Conservation (phyloP, 495 filamentous ascomycete species). For the Penicillium maclennaniae region DNA sequence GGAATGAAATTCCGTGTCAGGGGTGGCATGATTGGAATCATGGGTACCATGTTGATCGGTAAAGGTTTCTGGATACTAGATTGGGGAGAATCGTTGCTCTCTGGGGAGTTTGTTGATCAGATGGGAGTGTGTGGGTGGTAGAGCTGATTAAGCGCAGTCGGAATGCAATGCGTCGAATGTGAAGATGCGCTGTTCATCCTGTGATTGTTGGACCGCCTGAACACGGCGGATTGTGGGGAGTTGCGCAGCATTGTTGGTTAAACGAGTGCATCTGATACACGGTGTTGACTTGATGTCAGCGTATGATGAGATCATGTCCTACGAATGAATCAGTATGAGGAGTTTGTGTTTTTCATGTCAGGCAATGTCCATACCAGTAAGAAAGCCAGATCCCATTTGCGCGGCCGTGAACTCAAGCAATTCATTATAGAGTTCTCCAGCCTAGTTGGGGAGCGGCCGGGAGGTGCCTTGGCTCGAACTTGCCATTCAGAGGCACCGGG, state of each 20-base stretch:
- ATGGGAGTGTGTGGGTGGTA: neutral
- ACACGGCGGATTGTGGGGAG: slow-evolving; percentile 34
- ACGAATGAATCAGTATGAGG: slow-evolving; percentile 5
- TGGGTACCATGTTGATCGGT: slow-evolving; percentile 15
- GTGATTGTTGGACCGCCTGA: slow-evolving; percentile 5
- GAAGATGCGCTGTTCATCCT: slow-evolving; percentile 5
- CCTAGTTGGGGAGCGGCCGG: slow-evolving; percentile 24
- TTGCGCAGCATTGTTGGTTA: slow-evolving; percentile 37
- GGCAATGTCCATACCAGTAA: slow-evolving; percentile 32
- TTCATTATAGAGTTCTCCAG: slow-evolving; percentile 32
- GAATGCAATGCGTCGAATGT: slow-evolving; percentile 23
- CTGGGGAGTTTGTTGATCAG: neutral
- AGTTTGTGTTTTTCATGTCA: neutral
- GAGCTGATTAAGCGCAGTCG: slow-evolving; percentile 21
- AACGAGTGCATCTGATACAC: slow-evolving; percentile 36
- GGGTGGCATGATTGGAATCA: slow-evolving; percentile 27
- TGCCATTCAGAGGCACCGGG: slow-evolving; percentile 31
- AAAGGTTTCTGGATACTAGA: neutral
- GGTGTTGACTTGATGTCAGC: slow-evolving; percentile 36
- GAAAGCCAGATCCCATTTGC: slow-evolving; percentile 43
- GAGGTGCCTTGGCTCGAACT: slow-evolving; percentile 22
- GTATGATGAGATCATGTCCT: slow-evolving; percentile 45
- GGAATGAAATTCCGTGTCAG: slow-evolving; percentile 20
- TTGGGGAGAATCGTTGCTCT: neutral
- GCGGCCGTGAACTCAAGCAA: slow-evolving; percentile 34